phyloP scores from a whole-genome alignment of 768 basidiomycete genomes.

The Auriscalpium orientale region DNA sequence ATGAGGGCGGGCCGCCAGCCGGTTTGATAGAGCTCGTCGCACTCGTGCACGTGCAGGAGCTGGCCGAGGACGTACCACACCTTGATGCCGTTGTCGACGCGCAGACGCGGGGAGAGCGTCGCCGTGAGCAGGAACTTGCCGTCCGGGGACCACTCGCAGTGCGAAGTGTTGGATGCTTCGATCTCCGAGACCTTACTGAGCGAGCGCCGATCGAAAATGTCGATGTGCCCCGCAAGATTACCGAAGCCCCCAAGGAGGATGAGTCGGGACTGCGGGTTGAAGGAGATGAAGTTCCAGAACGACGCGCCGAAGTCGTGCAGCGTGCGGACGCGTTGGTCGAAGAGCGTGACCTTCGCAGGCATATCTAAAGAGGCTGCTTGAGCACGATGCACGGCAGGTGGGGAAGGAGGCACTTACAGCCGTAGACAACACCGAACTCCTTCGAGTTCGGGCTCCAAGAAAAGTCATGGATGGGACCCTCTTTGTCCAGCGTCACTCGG shows the following conservation, averaged over 20 bases:
- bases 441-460: constrained; percentile 94
- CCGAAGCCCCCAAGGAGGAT: constrained; percentile 92
- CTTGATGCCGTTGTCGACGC: constrained; percentile 97
- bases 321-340: constrained; percentile 83
- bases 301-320: constrained; percentile 87
- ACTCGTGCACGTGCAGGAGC: constrained; percentile 73
- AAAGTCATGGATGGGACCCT: constrained; percentile 96
- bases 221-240: constrained; percentile 90
- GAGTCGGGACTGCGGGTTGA: constrained; percentile 90
- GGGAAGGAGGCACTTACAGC: constrained; percentile 55
- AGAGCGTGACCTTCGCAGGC: constrained; percentile 90
- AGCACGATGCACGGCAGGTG: not conserved
- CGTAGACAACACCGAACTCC: constrained; percentile 95
- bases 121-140: constrained; percentile 91
- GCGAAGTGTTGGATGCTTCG: constrained; percentile 88
- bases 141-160: constrained; percentile 93
- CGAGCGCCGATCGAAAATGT: constrained; percentile 84
- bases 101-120: constrained; percentile 87
- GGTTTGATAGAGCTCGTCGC: constrained; percentile 88
- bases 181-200: constrained; percentile 71
- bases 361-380: constrained; percentile 47
- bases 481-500: constrained; percentile 83
- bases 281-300: constrained; percentile 87
- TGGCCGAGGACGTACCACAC: constrained; percentile 90
- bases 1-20: constrained; percentile 73